These are phyloP conservation scores for Dillenia turbinata DNA, from an alignment of 164 flowering plant species.

Conservation along the genomic window DNA sequence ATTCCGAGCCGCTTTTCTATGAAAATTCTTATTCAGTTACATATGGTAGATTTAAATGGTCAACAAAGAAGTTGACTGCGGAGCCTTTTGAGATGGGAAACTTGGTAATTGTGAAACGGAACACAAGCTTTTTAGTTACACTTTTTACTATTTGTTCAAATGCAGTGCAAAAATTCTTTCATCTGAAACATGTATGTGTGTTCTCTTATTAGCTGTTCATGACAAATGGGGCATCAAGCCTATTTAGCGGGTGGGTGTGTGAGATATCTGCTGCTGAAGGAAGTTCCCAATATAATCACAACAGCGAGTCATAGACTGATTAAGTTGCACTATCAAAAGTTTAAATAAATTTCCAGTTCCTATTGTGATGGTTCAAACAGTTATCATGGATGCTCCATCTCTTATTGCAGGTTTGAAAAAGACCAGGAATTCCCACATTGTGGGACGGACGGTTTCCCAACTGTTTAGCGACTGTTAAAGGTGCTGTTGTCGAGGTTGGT, in stretches of 20 bases:
- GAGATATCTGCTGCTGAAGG: slow-evolving; percentile 70
- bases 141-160: background rate
- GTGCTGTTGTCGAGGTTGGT: slow-evolving; percentile 62
- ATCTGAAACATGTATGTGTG: background rate
- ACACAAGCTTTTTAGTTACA: too few species aligned
- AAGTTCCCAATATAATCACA: slow-evolving; percentile 82
- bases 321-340: background rate
- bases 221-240: slow-evolving; percentile 59
- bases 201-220: slow-evolving; percentile 1
- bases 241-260: slow-evolving; percentile 98
- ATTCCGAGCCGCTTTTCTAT: background rate
- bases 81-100: background rate
- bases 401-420: slow-evolving; percentile 41
- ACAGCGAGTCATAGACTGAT: slow-evolving; percentile 77
- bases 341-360: background rate
- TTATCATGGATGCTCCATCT: background rate
- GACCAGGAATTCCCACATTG: slow-evolving; percentile 37
- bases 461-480: slow-evolving; percentile 51
- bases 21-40: background rate
- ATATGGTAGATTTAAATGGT: background rate
- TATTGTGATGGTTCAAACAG: background rate
- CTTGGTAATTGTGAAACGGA: background rate
- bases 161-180: background rate
- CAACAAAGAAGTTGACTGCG: background rate
- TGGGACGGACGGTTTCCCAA: slow-evolving; percentile 82